phyloP scores from a whole-genome alignment of 2,329 filamentous ascomycete species.

The Ceratocystiopsis brevicomis region DNA sequence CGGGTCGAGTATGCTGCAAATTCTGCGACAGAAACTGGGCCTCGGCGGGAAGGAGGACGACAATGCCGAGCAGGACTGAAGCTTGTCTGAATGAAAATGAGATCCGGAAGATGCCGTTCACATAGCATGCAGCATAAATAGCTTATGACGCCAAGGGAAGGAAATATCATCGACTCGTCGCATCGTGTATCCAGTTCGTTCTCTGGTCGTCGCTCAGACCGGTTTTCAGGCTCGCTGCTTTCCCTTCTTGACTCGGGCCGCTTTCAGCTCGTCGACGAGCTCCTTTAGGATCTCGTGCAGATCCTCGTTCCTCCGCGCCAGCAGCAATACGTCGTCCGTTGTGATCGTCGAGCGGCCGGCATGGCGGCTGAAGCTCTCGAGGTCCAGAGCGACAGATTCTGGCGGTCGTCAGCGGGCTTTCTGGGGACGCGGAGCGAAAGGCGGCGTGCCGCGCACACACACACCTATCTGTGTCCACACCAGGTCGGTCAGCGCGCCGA shows the following conservation, averaged over 20 bases:
- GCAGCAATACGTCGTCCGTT: slow-evolving; percentile 70
- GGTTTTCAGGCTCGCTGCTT: slow-evolving; percentile 8
- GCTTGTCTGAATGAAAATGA: no score
- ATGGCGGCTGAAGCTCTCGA: slow-evolving; percentile 47
- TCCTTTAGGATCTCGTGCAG: slow-evolving; percentile 56
- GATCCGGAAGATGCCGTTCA: no score
- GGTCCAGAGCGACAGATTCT: slow-evolving; percentile 38
- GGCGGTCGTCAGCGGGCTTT: not conserved
- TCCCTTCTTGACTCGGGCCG: slow-evolving; percentile 19
- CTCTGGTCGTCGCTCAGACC: no score
- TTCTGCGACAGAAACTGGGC: no score
- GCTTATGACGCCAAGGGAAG: no score
- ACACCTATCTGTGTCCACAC: slow-evolving; percentile 74
- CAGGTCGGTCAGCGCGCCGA: slow-evolving; percentile 68
- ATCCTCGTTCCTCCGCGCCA: slow-evolving; percentile 73
- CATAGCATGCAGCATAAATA: no score
- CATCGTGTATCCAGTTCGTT: no score
- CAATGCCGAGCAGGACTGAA: no score
- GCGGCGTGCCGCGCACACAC: slow-evolving; percentile 25
- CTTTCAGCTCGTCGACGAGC: slow-evolving; percentile 43
- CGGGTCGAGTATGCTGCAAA: no score
- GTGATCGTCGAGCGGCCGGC: slow-evolving; percentile 64
- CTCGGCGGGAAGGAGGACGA: no score
- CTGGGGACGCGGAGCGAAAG: not conserved
- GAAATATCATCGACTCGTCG: no score